Base-by-base conservation (phyloP, 208 protist genomes). In the Trypanosoma platydactyli region DNA sequence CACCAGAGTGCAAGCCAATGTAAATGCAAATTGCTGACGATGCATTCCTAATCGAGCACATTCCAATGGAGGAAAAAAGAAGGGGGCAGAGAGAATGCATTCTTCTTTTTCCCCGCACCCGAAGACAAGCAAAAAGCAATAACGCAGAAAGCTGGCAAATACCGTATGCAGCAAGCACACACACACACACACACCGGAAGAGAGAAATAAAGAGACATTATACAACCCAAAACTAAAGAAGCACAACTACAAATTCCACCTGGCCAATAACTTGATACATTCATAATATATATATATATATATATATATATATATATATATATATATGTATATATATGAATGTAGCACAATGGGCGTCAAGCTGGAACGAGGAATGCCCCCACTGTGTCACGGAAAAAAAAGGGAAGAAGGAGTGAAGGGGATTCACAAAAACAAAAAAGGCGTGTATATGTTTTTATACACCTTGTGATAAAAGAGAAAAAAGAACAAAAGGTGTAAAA, bases 41-140 rank as follows among this genome's bases (percentile, higher is more conserved):
- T 49, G 25, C 52, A 68, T 68, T 27, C 35, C 38, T 59, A 38
- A 7, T 18, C 44, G 18, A 40, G 44, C 24, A 41, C 27, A 35
- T 40, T 38, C 24, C 18, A 30, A 49, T n/a, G 24, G 24, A 61
- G 22, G 30, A 52, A 24, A 49, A 54, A 68, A 68, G 53, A 56
- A 42, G 27, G 35, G 45, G 51, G 50, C 18, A 62, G 24, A 48
- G 20, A 60, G 68, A 61, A 41, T 33, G 40, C 18, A 53, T 38
- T 38, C 33, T 38, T 38, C 9, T 9, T 38, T 38, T 38, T 9
- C 33, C 33, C 9, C 33, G 33, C 33, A n/a, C n/a, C n/a, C n/a
- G n/a, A n/a, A n/a, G n/a, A n/a, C n/a, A n/a, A n/a, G n/a, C n/a
- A n/a, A n/a, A n/a, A n/a, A n/a, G n/a, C n/a, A n/a, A n/a, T n/a